Percentiles rank a stretch among this genome's conserved stretches.
Evolutionary conservation across 805 yeast genomes (phyloP).

Genomic region (Starmerella asiatica): DNA sequence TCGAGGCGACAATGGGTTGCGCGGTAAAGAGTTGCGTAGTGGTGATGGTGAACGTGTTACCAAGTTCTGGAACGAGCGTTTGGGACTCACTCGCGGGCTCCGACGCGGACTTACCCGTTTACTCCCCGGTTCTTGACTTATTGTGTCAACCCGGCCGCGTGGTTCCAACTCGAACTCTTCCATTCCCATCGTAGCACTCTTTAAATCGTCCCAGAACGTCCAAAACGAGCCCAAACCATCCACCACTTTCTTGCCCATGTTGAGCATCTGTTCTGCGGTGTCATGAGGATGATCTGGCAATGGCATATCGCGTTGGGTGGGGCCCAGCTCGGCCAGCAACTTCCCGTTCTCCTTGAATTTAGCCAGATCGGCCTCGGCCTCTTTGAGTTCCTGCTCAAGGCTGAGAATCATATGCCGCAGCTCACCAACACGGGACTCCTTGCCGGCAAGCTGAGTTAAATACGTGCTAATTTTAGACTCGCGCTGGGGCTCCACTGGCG

Average conservation of each 20-base stretch:
- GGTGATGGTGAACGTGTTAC: conserved; percentile 12
- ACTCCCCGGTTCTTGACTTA: neutral
- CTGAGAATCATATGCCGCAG: conserved; percentile 23
- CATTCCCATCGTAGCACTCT: conserved; percentile 27
- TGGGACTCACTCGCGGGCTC: conserved; percentile 6
- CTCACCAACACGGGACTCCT: conserved; percentile 30
- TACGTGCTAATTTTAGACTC: conserved; percentile 3
- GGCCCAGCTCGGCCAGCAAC: conserved; percentile 12
- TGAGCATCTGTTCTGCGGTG: conserved; percentile 13
- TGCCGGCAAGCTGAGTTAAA: conserved; percentile 26
- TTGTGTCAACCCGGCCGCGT: neutral
- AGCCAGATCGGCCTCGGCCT: conserved; percentile 28
- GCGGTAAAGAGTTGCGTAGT: too few species aligned
- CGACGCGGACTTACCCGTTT: neutral
- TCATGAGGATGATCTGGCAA: neutral
- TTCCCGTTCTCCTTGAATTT: conserved; percentile 18
- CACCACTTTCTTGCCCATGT: conserved; percentile 25
- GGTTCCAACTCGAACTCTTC: conserved; percentile 17
- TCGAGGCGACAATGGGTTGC: conserved; percentile 5
- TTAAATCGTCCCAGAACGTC: conserved; percentile 27
- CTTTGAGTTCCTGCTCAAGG: conserved; percentile 24
- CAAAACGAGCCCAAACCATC: conserved; percentile 27
- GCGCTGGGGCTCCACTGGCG: neutral
- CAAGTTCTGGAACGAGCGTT: conserved; percentile 13
- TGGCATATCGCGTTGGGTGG: neutral